phyloP scores from a whole-genome alignment of 192 early-diverging fungal genomes.

The Gryganskiella cystojenkinii region DNA sequence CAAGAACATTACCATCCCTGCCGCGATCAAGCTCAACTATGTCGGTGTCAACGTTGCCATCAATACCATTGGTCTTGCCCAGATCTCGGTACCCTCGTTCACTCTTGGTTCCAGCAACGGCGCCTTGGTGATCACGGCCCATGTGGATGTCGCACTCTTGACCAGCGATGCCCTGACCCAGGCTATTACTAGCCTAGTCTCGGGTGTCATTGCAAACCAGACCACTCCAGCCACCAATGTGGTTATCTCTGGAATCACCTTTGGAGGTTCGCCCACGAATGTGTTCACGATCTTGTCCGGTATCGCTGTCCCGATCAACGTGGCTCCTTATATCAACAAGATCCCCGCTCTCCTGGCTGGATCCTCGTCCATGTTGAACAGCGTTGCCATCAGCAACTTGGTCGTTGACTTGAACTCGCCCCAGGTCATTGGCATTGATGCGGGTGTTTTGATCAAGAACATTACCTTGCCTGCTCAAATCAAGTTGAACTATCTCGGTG shows the following conservation, averaged over 20 bases:
- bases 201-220: slow-evolving; percentile 20
- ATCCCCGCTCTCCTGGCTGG: slow-evolving; percentile 12
- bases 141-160: slow-evolving; percentile 14
- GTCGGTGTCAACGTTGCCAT: slow-evolving; percentile 23
- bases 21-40: slow-evolving; percentile 22
- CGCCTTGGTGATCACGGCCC: slow-evolving; percentile 15
- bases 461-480: slow-evolving; percentile 27
- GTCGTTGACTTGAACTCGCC: slow-evolving; percentile 29
- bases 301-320: slow-evolving; percentile 14
- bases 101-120: slow-evolving; percentile 12
- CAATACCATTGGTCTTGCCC: slow-evolving; percentile 15
- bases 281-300: slow-evolving; percentile 21
- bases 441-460: slow-evolving; percentile 21
- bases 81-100: slow-evolving; percentile 18
- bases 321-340: slow-evolving; percentile 26
- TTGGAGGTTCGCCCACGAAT: slow-evolving; percentile 18
- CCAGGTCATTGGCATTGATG: slow-evolving; percentile 16
- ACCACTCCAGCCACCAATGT: slow-evolving; percentile 24
- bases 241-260: slow-evolving; percentile 21
- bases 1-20: slow-evolving; percentile 32
- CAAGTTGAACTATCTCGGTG: slow-evolving; percentile 28
- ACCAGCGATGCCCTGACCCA: slow-evolving; percentile 10
- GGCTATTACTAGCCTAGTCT: slow-evolving; percentile 15
- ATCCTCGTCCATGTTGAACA: slow-evolving; percentile 1
- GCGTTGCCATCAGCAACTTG: slow-evolving; percentile 9